Evolutionary conservation across 1,284 basidiomycete species (phyloP).

Genomic region (Stereum hirsutum): DNA sequence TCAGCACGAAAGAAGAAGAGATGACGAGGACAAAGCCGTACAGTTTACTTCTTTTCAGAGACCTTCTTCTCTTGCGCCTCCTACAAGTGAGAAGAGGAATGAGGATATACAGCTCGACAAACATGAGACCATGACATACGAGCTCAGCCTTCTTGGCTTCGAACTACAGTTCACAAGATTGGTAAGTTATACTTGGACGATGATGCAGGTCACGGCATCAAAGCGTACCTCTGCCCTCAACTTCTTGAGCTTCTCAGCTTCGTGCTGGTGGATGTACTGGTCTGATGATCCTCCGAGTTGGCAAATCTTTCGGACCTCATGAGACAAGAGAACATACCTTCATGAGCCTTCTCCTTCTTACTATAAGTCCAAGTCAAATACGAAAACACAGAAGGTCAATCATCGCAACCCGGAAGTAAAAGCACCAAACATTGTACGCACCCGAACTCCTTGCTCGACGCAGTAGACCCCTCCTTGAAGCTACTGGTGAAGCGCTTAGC

Average conservation of each 20-base stretch:
- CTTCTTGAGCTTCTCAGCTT: conserved; percentile 46
- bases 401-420: not conserved
- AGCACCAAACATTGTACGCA: conserved; percentile 17
- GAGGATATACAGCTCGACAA: too few relatives aligned
- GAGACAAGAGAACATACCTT: conserved; percentile 31
- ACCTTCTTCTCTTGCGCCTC: too few relatives aligned
- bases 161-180: conserved; percentile 28
- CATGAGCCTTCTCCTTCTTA: conserved; percentile 67
- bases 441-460: conserved; percentile 47
- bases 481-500: conserved; percentile 14
- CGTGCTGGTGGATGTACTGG: conserved; percentile 49
- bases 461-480: conserved; percentile 41
- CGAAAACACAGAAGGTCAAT: conserved; percentile 7
- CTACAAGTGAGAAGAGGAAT: too few relatives aligned
- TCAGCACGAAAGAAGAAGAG: too few relatives aligned
- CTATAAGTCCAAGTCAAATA: conserved; percentile 33
- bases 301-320: not conserved
- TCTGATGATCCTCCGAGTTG: conserved; percentile 26
- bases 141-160: conserved; percentile 49
- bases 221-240: conserved; percentile 42
- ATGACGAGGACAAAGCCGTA: too few relatives aligned
- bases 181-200: not conserved
- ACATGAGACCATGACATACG: conserved; percentile 26
- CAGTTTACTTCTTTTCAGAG: too few relatives aligned
- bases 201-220: not conserved